Base-by-base conservation (phyloP, 192 early-diverging fungal species). In the Allomyces arbusculus region DNA sequence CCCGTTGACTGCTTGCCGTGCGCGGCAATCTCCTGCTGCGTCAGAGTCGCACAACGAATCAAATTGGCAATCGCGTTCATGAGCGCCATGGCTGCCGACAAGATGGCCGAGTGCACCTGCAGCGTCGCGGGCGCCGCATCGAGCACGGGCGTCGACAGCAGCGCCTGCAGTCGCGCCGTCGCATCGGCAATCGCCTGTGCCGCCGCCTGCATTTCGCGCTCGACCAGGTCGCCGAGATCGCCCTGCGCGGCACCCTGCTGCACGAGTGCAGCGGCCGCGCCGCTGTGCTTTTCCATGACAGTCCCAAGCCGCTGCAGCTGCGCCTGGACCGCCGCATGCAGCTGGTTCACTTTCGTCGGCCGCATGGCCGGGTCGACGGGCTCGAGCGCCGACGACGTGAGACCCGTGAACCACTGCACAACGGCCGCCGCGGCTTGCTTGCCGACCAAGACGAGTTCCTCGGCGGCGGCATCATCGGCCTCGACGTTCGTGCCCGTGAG, bases 11-110 rank as follows among this genome's bases (percentile, higher is more conserved):
- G 91, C 58, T 88, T 81, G 23, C 91, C 92, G 72, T 97, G 89
- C 0, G 89, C 84, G 7, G 95, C 95, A 82, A 95, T 92, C 77
- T 99, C 95, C 74, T 94, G 87, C 77, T 99, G 95, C 24, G 91
- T 90, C 44, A 85, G 90, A 2, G 91, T 94, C 33, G 95, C 94
- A 62, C 91, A 89, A 68, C 86, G 83, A 68, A 99, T 99, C 64
- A 99, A 80, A 71, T 94, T 83, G 25, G 88, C 86, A 72, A 95
- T 96, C 12, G 93, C 92, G 70, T 89, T 91, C 44, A 89, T 98
- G 74, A 98, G 80, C 4, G 91, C 92, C 76, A 96, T 83, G 6
- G 91, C 92, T 43, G 87, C 82, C 72, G 94, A 82, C 61, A 98
- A 73, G 66, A 98, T 91, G 8, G 91, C 86, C 26, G 84, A 79